A percentile compares a stretch with the other conserved stretches of the same genome.
These are phyloP conservation scores for Phlebiopsis flavidoalba DNA, from an alignment of 768 basidiomycete genomes.

Conservation along the genomic window DNA sequence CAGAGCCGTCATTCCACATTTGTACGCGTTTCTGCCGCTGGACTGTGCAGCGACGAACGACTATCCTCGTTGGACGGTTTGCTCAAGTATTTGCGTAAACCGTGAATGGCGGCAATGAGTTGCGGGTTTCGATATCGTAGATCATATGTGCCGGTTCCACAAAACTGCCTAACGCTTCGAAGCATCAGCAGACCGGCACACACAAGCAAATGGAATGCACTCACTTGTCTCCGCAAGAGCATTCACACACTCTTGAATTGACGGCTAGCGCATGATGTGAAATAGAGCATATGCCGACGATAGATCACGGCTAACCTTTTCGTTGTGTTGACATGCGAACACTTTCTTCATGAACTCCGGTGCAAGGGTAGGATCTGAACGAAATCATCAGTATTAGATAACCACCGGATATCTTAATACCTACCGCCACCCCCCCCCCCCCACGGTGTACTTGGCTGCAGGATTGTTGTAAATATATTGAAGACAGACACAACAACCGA, in stretches of 20 bases:
- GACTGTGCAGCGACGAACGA: constrained; percentile 37
- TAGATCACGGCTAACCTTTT: constrained; percentile 48
- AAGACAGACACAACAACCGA: constrained; percentile 12
- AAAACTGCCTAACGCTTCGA: constrained; percentile 54
- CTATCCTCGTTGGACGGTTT: constrained; percentile 26
- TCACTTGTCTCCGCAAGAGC: constrained; percentile 60
- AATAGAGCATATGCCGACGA: not conserved
- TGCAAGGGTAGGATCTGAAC: constrained; percentile 57
- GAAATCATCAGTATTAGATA: not conserved
- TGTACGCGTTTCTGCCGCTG: constrained; percentile 41
- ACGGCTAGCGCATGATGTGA: constrained; percentile 41
- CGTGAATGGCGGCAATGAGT: constrained; percentile 32
- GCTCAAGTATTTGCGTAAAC: constrained; percentile 34
- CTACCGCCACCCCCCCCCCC: too few relatives aligned
- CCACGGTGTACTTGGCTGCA: constrained; percentile 38
- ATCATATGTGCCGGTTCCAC: constrained; percentile 56
- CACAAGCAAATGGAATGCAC: constrained; percentile 3
- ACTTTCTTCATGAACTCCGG: constrained; percentile 54
- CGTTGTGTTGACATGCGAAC: constrained; percentile 76
- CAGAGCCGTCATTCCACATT: constrained; percentile 35
- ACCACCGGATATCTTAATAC: not conserved
- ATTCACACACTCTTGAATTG: constrained; percentile 68
- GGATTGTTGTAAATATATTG: not conserved
- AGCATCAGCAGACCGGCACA: not conserved
- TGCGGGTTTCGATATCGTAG: constrained; percentile 45